Evolutionary conservation across 768 basidiomycete genomes (phyloP), one percentile per base, ranked within the genome.

Genomic region (Tylopilus vinaceipallidus): DNA sequence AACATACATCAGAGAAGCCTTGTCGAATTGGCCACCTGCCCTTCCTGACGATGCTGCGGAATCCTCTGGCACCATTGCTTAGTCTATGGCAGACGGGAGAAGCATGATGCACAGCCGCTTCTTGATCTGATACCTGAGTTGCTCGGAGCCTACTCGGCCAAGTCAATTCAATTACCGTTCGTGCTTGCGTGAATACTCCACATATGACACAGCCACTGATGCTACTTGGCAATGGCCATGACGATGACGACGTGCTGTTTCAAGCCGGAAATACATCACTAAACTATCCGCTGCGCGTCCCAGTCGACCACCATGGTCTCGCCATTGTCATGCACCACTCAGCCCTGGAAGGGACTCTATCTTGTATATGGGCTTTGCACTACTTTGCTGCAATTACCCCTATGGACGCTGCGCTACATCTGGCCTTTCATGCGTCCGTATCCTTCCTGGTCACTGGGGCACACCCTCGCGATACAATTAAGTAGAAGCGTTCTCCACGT

Each of bases 321-420:
- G 16, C 35, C 38, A 33, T 27, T 41, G 26, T 47, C 39, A 37
- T 57, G 26, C 45, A 36, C 45, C 24, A 34, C 47, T 9, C 81
- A 82, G 54, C 79, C 81, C 9, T 59, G 77, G 63, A 81, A 79
- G 57, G 67, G 63, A 9, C 47, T 80, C 29, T 82, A 78, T 61
- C 56, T 81, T 23, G 58, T 66, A 6, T 79, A 77, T 56, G 70
- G 74, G 41, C 39, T 76, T 17, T 27, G 75, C 14, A 56, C 72
- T 6, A 45, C 73, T 30, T 67, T 78, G 34, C 30, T 83, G 29
- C 73, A 74, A 24, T 39, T 80, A 40, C 81, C 82, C 3, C 54
- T 74, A 38, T 81, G 81, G 79, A 53, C 67, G 17, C 45, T 81
- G 7, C 49, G 71, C 16, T 68, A 72, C 24, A 53, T 72, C 40